phyloP scores from a whole-genome alignment of 2,329 filamentous ascomycete species.

The Golovinomyces cichoracearum region DNA sequence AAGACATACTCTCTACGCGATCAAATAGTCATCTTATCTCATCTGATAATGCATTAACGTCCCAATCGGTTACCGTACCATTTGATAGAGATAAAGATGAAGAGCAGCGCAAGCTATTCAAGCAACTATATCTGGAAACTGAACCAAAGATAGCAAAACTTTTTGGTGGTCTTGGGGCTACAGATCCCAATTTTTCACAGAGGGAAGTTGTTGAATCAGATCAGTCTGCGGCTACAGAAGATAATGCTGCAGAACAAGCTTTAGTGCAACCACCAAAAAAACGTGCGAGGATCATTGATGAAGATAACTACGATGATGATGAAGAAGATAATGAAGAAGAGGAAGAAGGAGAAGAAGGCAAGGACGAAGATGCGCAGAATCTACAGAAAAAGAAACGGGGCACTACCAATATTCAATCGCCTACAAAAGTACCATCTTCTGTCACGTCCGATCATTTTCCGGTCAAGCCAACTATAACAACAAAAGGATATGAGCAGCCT shows the following conservation, averaged over 20 bases:
- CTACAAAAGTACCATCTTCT: constrained; percentile 43
- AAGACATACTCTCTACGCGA: constrained; percentile 28
- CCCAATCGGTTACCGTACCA: constrained; percentile 21
- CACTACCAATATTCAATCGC: constrained; percentile 31
- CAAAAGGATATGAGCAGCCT: constrained; percentile 29
- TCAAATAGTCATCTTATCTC: constrained; percentile 11
- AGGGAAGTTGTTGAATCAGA: constrained; percentile 13
- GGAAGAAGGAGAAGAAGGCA: constrained; percentile 43
- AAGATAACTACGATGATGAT: constrained; percentile 69
- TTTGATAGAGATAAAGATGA: constrained; percentile 28
- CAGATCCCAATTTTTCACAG: constrained; percentile 7
- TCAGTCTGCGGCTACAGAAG: constrained; percentile 23
- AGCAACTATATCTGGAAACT: constrained; percentile 48
- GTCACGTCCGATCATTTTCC: constrained; percentile 24
- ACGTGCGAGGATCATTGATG: constrained; percentile 50
- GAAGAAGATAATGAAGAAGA: constrained; percentile 53
- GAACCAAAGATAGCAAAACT: constrained; percentile 53
- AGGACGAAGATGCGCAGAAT: constrained; percentile 31
- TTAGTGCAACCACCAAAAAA: constrained; percentile 33
- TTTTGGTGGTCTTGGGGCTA: constrained; percentile 27
- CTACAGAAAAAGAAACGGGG: constrained; percentile 27
- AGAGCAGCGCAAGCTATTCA: constrained; percentile 46
- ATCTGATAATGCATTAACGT: constrained; percentile 18
- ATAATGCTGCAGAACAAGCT: constrained; percentile 25
- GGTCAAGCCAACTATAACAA: constrained; percentile 17